Evolutionary conservation across 441 rosid genomes (phyloP), one percentile per base, ranked within the genome.

Genomic region (Corymbia citriodora): DNA sequence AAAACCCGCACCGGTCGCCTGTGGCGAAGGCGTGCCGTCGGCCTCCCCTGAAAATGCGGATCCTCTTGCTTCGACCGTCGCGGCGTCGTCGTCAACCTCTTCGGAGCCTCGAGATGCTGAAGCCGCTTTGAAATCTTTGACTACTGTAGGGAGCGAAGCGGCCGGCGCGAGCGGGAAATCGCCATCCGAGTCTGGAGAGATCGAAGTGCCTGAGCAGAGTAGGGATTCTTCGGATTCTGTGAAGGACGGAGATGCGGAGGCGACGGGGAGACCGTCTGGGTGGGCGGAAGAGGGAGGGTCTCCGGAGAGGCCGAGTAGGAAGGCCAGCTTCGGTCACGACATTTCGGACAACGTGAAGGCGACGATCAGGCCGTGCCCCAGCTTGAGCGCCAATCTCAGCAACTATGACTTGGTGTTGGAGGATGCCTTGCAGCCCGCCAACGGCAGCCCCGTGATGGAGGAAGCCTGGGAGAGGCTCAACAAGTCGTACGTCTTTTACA

Each of bases 391-490:
- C 65, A 93, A 91, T 88, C 93, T 93, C 40, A 91, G 89, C 88
- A 53, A 33, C 81, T 91, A 89, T 25, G 94, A 91, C 55, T 79
- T 17, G 2, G 63, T 89, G 54, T 70, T 89, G 54, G 82, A 57
- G 40, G 88, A 36, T 27, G 3, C 68, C 53, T 87, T 90, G 83
- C 90, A 57, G 15, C 85, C 11, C 85, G 88, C 61, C 49, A 61
- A 88, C 83, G 90, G 93, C 88, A 91, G 87, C 85, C 89, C 94
- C 13, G 93, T 93, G 94, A 89, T 93, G 92, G 94, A 92, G 36
- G 94, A 94, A 33, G 96, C 94, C 9, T 94, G 94, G 94, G 94
- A 94, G 55, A 88, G 87, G 74, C 92, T 94, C 52, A 90, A 92
- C 87, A 93, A 87, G 54, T 93, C 96, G 27, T 91, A 91, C 65